Base-by-base conservation (phyloP, 768 basidiomycete genomes). In the Lactarius quietus region DNA sequence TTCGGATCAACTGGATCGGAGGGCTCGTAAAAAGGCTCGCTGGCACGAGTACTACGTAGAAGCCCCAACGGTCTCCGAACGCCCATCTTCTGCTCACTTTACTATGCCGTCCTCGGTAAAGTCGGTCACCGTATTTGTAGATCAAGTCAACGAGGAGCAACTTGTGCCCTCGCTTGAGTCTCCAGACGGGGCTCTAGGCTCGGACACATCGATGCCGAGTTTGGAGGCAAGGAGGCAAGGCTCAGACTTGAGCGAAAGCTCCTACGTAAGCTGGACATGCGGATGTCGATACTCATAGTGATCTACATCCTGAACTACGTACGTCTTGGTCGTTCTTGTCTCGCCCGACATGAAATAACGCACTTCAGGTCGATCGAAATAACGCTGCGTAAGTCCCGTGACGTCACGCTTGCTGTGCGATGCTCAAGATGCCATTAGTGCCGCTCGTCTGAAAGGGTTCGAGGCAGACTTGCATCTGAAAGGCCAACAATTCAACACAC, bases 361-460 rank as follows among this genome's bases (percentile, higher is more conserved):
- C 36, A 51, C 35, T 7, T 14, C 71, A 88, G 82, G 82, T 90
- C 62, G 89, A 90, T 73, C 80, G 89, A 38, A 90, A 89, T 70
- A 89, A 89, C 70, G 87, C 81, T 38, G 78, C 83, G 87, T 88
- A 73, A 66, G 80, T 74, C 36, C 14, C 51, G 33, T 33, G 12
- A 31, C 29, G 20, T 29, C 20, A 20, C 33, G 9, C 38, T n/a
- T 14, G 18, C 20, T 28, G 12, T 3, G 8, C 41, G n/a, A 23
- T 26, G 48, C 48, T 17, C 4, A 31, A 55, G 2, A 10, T 8
- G 18, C 35, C 9, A 53, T 51, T 68, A 90, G 90, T 52, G 89
- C 88, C 14, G 90, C 89, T 36, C 81, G 90, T 60, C 77, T 91
- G 48, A 81, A 84, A 38, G 90, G 90, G 0, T 87, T 92, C 60